Evolutionary conservation across 306 rosid species (phyloP).

Genomic region (Cicer chorassanicum): DNA sequence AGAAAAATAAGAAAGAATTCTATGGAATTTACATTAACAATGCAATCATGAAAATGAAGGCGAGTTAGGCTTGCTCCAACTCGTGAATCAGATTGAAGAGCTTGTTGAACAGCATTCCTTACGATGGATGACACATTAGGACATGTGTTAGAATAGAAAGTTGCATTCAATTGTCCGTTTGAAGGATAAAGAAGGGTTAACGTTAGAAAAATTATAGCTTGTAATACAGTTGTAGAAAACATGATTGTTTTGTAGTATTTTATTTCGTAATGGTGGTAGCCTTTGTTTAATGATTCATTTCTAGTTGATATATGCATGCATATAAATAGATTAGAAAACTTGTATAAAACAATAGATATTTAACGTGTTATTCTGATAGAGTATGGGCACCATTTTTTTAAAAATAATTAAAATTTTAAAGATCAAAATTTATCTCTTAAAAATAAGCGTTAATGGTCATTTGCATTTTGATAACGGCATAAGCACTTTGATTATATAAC

Average conservation of each 20-base stretch:
- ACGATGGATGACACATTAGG: slow-evolving; percentile 65
- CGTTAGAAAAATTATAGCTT: slow-evolving; percentile 33
- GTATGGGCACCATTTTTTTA: too few species aligned
- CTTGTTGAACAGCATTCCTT: slow-evolving; percentile 52
- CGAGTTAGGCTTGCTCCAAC: slow-evolving; percentile 69
- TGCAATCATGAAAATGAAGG: slow-evolving; percentile 77
- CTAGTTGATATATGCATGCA: slow-evolving; percentile 7
- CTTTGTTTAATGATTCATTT: slow-evolving; percentile 20
- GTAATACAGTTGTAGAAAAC: slow-evolving; percentile 41
- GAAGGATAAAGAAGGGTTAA: slow-evolving; percentile 36
- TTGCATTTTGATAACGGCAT: too few species aligned
- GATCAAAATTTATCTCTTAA: too few species aligned
- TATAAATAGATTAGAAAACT: slow-evolving; percentile 42
- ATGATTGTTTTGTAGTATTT: slow-evolving; percentile 38
- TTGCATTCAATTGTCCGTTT: slow-evolving; percentile 58
- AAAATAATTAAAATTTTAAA: too few species aligned
- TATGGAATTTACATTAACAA: slow-evolving; percentile 51
- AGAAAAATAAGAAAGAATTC: neutral
- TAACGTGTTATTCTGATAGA: slow-evolving; percentile 40
- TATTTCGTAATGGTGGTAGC: neutral
- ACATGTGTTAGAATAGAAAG: slow-evolving; percentile 65
- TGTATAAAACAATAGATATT: too few species aligned
- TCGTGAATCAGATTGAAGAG: slow-evolving; percentile 63
- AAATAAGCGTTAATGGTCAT: too few species aligned
- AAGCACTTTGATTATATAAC: too few species aligned